Base-by-base conservation (phyloP, 331 rosid genomes). In the Dryas integrifolia region DNA sequence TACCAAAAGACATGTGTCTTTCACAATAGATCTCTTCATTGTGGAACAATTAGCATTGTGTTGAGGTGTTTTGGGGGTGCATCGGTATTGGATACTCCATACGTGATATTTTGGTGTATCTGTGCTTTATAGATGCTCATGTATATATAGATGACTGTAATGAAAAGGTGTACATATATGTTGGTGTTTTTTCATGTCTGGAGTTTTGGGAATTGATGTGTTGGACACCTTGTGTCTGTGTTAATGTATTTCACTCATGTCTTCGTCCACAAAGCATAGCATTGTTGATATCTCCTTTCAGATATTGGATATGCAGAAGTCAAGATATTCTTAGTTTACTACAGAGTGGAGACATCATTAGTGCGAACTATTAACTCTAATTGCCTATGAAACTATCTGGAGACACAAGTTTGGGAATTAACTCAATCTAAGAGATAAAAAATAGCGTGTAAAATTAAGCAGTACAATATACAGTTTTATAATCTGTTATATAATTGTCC, bases 401-500 rank as follows among this genome's bases (percentile, higher is more conserved):
- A n/a, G 61, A 40, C 60, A 63, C 30, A 21, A 61, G 47, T 73
- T 24, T 35, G 15, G 14, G 45, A 50, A 35, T 35, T 21, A 3
- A 57, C 40, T 43, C 66, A 7, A 9, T 71, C 4, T 57, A 30
- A 49, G 63, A 3, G 16, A 73, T 49, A 12, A 26, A 18, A 14
- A 21, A 7, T 39, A 68, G 14, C 48, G 9, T 9, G 9, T n/a
- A 3, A 40, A 4, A 7, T n/a, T 41, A 18, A 53, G 48, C 41
- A 39, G 35, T 21, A 24, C 3, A 40, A 58, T 43, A 10, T 57
- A 47, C 59, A 61, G 10, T 68, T 80, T 21, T 53, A 52, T 39
- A 48, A 67, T 67, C 66, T 72, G 39, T 40, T 44, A 40, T 58
- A 39, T 46, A 61, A 58, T 72, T 59, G 65, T 47, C 73, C 51